phyloP scores from a whole-genome alignment of 768 basidiomycete genomes.

The Crassisporium funariophilum region DNA sequence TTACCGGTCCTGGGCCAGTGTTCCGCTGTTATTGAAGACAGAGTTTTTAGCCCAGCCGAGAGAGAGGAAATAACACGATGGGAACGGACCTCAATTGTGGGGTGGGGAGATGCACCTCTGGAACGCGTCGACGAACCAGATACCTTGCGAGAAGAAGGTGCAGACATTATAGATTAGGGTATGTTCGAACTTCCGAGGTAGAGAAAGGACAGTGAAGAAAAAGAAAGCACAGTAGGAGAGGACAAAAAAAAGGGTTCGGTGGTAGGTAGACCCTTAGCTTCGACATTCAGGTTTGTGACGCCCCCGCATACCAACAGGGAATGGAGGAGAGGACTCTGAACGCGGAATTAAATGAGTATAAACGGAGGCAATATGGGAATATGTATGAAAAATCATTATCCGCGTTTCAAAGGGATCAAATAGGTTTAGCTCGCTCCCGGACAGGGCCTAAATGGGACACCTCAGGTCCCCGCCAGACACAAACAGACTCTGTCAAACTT shows the following conservation, averaged over 20 bases:
- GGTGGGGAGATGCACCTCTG: neutral
- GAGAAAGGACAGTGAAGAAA: slow-evolving; percentile 5
- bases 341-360: slow-evolving; percentile 30
- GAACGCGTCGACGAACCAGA: neutral
- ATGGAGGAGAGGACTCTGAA: slow-evolving; percentile 17
- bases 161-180: slow-evolving; percentile 5
- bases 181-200: too few relatives aligned
- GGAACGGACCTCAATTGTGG: neutral
- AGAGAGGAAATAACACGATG: neutral
- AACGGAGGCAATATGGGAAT: slow-evolving; percentile 25
- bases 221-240: slow-evolving; percentile 3
- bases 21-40: too few relatives aligned
- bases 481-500: slow-evolving; percentile 12
- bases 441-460: slow-evolving; percentile 24
- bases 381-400: slow-evolving; percentile 32
- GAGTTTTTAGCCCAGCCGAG: neutral
- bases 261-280: slow-evolving; percentile 4
- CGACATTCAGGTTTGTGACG: slow-evolving; percentile 14
- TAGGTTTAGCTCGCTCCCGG: slow-evolving; percentile 25
- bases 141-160: slow-evolving; percentile 4
- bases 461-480: slow-evolving; percentile 38
- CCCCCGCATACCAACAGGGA: slow-evolving; percentile 12
- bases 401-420: slow-evolving; percentile 45
- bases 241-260: too few relatives aligned
- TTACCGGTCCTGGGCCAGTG: too few relatives aligned